phyloP scores from a whole-genome alignment of 495 filamentous ascomycete genomes.

The Thozetella sp. region DNA sequence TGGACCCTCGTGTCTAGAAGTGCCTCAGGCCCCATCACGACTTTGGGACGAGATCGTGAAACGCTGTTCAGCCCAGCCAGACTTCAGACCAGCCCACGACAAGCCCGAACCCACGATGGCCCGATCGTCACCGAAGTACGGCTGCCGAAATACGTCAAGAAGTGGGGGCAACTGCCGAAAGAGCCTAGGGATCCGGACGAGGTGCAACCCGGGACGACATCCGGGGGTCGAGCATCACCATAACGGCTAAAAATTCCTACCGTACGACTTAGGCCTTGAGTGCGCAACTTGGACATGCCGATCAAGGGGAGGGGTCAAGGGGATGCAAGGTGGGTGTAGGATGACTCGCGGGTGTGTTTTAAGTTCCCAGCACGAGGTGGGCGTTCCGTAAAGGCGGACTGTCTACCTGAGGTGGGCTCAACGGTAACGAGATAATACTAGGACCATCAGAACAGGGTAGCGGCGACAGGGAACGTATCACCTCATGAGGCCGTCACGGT shows the following conservation, averaged over 20 bases:
- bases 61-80: background rate
- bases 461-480: too few relatives aligned
- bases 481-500: too few relatives aligned
- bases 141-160: background rate
- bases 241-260: background rate
- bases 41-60: background rate
- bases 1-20: background rate
- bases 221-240: background rate
- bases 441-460: too few relatives aligned
- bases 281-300: background rate
- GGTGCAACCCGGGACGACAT: background rate
- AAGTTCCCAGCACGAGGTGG: background rate
- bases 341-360: background rate
- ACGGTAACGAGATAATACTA: too few relatives aligned
- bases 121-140: background rate
- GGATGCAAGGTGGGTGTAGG: background rate
- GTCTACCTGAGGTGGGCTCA: too few relatives aligned
- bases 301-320: background rate
- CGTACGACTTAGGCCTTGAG: background rate
- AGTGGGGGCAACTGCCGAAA: background rate
- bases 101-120: background rate
- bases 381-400: too few relatives aligned
- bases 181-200: background rate
- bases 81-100: background rate
- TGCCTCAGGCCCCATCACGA: background rate